Base-by-base conservation (phyloP, 129 eudicot species). In the Artemisia argyi region DNA sequence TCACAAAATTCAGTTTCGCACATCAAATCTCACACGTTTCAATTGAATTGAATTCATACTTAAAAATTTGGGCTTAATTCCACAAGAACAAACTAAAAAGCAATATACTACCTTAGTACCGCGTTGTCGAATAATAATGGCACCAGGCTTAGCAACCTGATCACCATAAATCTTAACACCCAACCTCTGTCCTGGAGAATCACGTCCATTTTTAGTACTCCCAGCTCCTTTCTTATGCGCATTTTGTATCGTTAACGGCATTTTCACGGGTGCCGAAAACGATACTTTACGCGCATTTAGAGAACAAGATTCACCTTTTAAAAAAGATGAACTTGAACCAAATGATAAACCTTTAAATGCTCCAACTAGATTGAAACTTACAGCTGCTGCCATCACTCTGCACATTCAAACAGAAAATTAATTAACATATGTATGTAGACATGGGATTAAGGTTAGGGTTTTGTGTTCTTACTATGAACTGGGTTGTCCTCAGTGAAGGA, bases 181-280 rank as follows among this genome's bases (percentile, higher is more conserved):
- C 1, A 94, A 96, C 82, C 98, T 82, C 76, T 84, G 88, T 2
- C 96, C 98, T 20, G 67, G 68, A 0, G 98, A 94, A 72, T 94
- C 98, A 52, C 98, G 91, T 3, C 98, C 98, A 61, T 94, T 94
- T 78, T 94, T 94, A 1, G 98, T 94, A 80, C 98, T 94, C 46
- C 98, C 98, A 52, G 98, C 98, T 72, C 98, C 98, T 77, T 94
- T 94, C 81, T 94, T 94, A 75, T 94, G 98, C 72, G 98, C 98
- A 62, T 84, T 80, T 79, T 80, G 89, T 58, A 94, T 94, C 32
- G 91, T 88, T 53, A 94, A 59, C 26, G 91, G 92, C 46, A 66
- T 50, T 72, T 72, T 84, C 69, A 85, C 44, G 54, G 94, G 88
- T 22, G 83, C 64, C 16, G 84, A 67, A 10, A 79, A 62, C 2